These are phyloP conservation scores for Colletotrichum ledebouriae DNA, from an alignment of 2,329 filamentous ascomycete species.

Conservation along the genomic window DNA sequence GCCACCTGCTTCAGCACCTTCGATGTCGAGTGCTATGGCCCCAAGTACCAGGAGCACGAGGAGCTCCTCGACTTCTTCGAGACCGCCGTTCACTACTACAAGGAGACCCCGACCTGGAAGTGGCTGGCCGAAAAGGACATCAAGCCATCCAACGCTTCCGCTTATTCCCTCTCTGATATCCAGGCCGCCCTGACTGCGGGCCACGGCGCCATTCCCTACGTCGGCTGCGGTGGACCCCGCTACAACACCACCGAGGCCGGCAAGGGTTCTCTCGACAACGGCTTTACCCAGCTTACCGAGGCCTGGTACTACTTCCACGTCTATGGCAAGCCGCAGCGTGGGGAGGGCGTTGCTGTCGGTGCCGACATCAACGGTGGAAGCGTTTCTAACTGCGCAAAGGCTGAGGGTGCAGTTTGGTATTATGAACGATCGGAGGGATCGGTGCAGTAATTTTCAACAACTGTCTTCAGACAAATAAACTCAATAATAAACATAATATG, in stretches of 20 bases:
- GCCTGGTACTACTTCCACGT: slow-evolving; percentile 77
- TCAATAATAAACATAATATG: slow-evolving; percentile 3
- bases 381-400: slow-evolving; percentile 67
- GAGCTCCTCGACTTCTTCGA: slow-evolving; percentile 75
- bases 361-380: slow-evolving; percentile 62
- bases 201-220: slow-evolving; percentile 69
- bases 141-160: slow-evolving; percentile 69
- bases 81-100: slow-evolving; percentile 70
- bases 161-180: slow-evolving; percentile 67
- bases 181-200: slow-evolving; percentile 62
- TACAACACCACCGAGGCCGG: slow-evolving; percentile 73
- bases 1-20: slow-evolving; percentile 77
- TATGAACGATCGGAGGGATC: slow-evolving; percentile 59
- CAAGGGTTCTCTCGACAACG: slow-evolving; percentile 65
- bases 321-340: slow-evolving; percentile 68
- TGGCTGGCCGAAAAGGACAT: slow-evolving; percentile 71
- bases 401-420: slow-evolving; percentile 66
- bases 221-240: slow-evolving; percentile 71
- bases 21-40: slow-evolving; percentile 74
- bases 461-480: neutral
- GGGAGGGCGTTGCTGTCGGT: slow-evolving; percentile 58
- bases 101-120: slow-evolving; percentile 68
- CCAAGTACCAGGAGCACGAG: slow-evolving; percentile 65
- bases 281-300: slow-evolving; percentile 70
- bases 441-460: slow-evolving; percentile 6